phyloP scores from a whole-genome alignment of 176 grass and related monocot genomes.

The Musa schizocarpa region DNA sequence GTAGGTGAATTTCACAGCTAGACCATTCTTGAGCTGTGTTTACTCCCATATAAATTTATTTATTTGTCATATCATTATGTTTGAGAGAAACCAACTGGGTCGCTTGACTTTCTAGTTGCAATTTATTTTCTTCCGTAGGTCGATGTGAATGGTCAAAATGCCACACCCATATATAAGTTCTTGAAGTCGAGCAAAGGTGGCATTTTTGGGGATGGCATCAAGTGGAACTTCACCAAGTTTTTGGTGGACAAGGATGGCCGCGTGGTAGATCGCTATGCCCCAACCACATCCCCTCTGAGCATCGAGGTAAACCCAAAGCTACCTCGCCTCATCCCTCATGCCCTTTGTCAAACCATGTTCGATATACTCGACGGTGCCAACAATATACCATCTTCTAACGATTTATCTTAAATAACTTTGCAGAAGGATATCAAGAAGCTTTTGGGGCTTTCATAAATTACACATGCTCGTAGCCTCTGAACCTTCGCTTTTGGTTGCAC shows the following conservation, averaged over 20 bases:
- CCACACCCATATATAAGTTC: constrained; percentile 1
- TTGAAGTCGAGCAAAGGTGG: background rate
- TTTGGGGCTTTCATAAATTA: background rate
- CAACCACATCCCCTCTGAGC: constrained; percentile 5
- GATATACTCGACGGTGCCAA: no score
- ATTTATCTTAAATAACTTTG: background rate
- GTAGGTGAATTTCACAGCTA: background rate
- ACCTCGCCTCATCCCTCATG: background rate
- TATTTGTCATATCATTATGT: background rate
- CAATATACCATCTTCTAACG: no score
- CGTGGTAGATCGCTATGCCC: constrained; percentile 1
- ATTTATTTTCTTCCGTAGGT: background rate
- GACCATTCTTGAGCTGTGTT: no score
- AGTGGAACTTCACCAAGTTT: constrained; percentile 7
- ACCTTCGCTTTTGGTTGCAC: background rate
- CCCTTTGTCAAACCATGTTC: background rate
- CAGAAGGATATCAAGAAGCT: constrained; percentile 9
- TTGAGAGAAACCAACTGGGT: background rate
- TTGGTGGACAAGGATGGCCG: constrained; percentile 1
- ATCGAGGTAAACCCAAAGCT: constrained; percentile 1
- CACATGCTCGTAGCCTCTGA: background rate
- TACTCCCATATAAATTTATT: no score
- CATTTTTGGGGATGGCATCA: background rate
- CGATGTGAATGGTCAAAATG: background rate
- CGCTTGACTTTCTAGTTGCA: background rate